phyloP scores from a whole-genome alignment of 441 rosid genomes.

The Bocquillonia castaneifolia region DNA sequence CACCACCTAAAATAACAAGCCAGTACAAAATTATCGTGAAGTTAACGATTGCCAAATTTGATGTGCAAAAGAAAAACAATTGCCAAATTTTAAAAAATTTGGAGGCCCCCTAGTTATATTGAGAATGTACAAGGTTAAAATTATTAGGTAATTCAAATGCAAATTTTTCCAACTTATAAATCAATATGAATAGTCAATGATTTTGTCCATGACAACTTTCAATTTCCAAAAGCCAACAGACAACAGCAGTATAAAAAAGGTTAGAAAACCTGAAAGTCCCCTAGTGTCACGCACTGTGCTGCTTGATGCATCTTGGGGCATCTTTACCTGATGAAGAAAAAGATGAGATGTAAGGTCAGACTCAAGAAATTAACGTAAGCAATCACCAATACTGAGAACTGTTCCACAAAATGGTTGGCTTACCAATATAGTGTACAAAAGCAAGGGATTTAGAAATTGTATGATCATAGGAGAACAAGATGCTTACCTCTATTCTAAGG shows the following conservation, averaged over 20 bases:
- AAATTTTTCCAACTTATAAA: neutral
- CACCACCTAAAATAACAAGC: constrained; percentile 58
- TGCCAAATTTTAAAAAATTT: neutral
- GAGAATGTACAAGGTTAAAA: neutral
- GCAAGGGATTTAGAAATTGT: neutral
- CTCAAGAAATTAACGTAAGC: neutral
- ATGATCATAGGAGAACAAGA: constrained; percentile 17
- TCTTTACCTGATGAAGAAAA: constrained; percentile 57
- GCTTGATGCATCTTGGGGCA: constrained; percentile 96
- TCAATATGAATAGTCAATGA: neutral
- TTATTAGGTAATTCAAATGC: neutral
- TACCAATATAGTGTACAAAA: neutral
- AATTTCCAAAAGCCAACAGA: neutral
- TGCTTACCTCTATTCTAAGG: constrained; percentile 68
- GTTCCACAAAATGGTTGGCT: neutral
- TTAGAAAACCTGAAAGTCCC: constrained; percentile 82
- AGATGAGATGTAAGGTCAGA: neutral
- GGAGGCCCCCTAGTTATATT: neutral
- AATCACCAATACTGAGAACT: neutral
- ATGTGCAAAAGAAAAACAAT: too few species aligned
- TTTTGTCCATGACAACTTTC: neutral
- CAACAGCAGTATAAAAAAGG: constrained; percentile 6
- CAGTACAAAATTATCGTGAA: neutral
- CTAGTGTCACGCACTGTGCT: constrained; percentile 73
- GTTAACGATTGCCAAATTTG: neutral